Percentiles rank a stretch among this genome's conserved stretches.
These are phyloP conservation scores for Colletotrichum lupini DNA, from an alignment of 2,329 filamentous ascomycete genomes.

Conservation along the genomic window DNA sequence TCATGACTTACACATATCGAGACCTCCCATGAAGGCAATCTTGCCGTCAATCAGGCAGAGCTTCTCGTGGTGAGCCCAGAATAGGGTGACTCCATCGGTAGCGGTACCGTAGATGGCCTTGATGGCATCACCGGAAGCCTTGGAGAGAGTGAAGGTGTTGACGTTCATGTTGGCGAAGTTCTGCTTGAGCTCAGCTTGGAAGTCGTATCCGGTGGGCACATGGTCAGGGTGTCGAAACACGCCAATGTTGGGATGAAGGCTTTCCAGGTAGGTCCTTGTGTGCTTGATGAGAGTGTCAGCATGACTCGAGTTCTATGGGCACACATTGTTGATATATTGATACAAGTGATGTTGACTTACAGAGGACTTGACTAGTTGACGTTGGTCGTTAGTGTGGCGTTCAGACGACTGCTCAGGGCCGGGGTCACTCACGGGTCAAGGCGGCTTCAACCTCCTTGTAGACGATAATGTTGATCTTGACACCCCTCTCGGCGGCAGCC, in stretches of 20 bases:
- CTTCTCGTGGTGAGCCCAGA: slow-evolving; percentile 96
- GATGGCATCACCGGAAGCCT: slow-evolving; percentile 77
- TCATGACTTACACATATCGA: slow-evolving; percentile 75
- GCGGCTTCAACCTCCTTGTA: slow-evolving; percentile 92
- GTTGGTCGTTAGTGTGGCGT: slow-evolving; percentile 29
- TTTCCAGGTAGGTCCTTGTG: slow-evolving; percentile 83
- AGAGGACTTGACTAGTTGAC: slow-evolving; percentile 51
- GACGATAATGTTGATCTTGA: slow-evolving; percentile 86
- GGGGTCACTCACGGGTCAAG: slow-evolving; percentile 74
- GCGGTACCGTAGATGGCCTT: slow-evolving; percentile 82
- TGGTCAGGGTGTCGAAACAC: slow-evolving; percentile 95
- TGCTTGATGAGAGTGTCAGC: slow-evolving; percentile 57
- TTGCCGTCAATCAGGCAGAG: slow-evolving; percentile 83
- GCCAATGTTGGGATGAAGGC: slow-evolving; percentile 82
- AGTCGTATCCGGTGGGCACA: slow-evolving; percentile 75
- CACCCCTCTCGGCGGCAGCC: slow-evolving; percentile 84
- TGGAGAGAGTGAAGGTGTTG: slow-evolving; percentile 66
- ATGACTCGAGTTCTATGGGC: slow-evolving; percentile 1
- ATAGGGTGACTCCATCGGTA: slow-evolving; percentile 82
- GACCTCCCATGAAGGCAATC: slow-evolving; percentile 88
- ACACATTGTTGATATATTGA: slow-evolving; percentile 57
- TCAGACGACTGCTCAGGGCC: slow-evolving; percentile 38
- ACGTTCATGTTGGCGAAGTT: slow-evolving; percentile 60
- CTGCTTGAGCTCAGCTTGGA: slow-evolving; percentile 76
- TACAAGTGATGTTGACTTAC: slow-evolving; percentile 62